Conservation (phyloP, 2,329 filamentous ascomycete species). For the Arthrinium puccinioides region DNA sequence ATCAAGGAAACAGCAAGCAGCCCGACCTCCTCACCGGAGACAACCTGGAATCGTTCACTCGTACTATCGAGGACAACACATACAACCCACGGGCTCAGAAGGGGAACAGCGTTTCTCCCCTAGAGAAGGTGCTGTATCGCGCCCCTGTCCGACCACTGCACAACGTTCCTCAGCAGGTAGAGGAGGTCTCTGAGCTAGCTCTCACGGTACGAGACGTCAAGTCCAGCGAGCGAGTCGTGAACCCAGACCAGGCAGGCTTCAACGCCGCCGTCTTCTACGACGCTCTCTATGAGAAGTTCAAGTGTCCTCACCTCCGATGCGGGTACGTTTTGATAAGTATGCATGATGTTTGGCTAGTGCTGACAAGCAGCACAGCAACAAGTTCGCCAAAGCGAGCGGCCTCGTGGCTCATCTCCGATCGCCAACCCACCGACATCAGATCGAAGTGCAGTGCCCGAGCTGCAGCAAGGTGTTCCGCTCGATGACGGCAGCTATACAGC, state of each 20-base stretch:
- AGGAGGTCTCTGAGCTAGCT: neutral
- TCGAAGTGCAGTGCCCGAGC: slow-evolving; percentile 32
- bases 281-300: slow-evolving; percentile 33
- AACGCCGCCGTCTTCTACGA: slow-evolving; percentile 39
- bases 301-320: slow-evolving; percentile 47
- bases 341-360: neutral
- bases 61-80: neutral
- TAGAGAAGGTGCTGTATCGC: neutral
- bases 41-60: neutral
- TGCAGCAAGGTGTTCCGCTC: slow-evolving; percentile 35
- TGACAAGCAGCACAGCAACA: slow-evolving; percentile 27
- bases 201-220: slow-evolving; percentile 6
- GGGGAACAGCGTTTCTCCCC: neutral
- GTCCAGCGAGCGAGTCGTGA: slow-evolving; percentile 15
- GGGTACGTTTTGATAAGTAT: slow-evolving; percentile 22
- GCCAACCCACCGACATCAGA: slow-evolving; percentile 26
- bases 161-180: neutral
- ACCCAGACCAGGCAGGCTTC: slow-evolving; percentile 42
- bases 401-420: slow-evolving; percentile 38
- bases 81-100: neutral
- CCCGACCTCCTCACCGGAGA: slow-evolving; percentile 2
- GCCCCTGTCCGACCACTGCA: neutral
- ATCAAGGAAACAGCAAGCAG: neutral
- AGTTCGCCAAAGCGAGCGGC: slow-evolving; percentile 23
- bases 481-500: slow-evolving; percentile 35